phyloP scores from a whole-genome alignment of 192 early-diverging fungal species.

The Obelidium mucronatum region DNA sequence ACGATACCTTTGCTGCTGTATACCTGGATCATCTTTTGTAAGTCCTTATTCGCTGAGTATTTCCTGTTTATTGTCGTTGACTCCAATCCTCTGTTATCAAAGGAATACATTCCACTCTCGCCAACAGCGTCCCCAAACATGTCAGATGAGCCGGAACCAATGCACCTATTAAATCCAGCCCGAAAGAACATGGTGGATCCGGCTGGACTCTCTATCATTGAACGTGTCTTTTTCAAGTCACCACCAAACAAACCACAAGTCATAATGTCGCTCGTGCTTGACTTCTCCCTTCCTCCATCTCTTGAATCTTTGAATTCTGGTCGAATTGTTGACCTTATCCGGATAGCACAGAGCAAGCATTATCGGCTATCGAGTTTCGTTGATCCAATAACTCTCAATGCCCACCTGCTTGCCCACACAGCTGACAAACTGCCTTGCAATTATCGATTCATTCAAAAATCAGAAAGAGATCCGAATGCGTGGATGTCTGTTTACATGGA shows the following conservation, averaged over 20 bases:
- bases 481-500: constrained; percentile 43
- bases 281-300: constrained; percentile 37
- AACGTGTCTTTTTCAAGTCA: constrained; percentile 53
- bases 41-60: not conserved
- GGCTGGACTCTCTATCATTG: constrained; percentile 49
- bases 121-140: not conserved
- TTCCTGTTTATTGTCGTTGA: not conserved
- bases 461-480: constrained; percentile 6
- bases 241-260: constrained; percentile 46
- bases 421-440: constrained; percentile 45
- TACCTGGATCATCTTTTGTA: not conserved
- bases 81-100: not conserved
- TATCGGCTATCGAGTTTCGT: constrained; percentile 40
- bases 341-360: constrained; percentile 42
- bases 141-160: not conserved
- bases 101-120: not conserved
- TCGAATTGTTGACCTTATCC: constrained; percentile 47
- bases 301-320: constrained; percentile 19
- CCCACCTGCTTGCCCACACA: constrained; percentile 41
- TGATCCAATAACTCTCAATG: constrained; percentile 41
- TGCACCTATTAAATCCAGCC: not conserved
- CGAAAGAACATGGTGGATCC: constrained; percentile 26
- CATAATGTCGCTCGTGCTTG: constrained; percentile 47
- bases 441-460: constrained; percentile 29
- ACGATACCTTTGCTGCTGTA: constrained; percentile 2